Evolutionary conservation across 768 basidiomycete species (phyloP), one percentile per base, ranked within the genome.

Genomic region (Daedaleopsis nitida): DNA sequence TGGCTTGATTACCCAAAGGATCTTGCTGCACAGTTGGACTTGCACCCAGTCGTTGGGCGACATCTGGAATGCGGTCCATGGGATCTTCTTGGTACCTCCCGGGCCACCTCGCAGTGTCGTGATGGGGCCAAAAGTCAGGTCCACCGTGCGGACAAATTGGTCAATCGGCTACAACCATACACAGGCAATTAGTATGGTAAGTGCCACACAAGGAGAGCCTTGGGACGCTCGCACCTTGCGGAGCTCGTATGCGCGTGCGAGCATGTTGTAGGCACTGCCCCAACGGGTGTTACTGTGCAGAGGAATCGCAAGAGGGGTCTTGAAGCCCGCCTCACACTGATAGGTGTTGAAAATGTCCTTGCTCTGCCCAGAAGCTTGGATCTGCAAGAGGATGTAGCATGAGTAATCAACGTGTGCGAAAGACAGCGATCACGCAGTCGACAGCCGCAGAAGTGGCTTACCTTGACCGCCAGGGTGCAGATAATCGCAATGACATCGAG

Each of bases 401-500:
- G n/a, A 39, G 34, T 2, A 39, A 16, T 14, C 44, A 19, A n/a
- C n/a, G n/a, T n/a, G n/a, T n/a, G 17, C 16, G 16, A 52, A 51
- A 43, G 27, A 39, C 17, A 50, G 32, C n/a, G 14, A 45, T 9
- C 12, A n/a, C 7, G 17, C 17, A 17, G 4, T 37, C 32, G 11
- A 62, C 70, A 55, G n/a, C n/a, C n/a, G n/a, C n/a, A n/a, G n/a
- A n/a, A n/a, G n/a, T n/a, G n/a, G n/a, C n/a, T n/a, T 55, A 73
- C 72, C 66, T 75, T 76, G 66, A 75, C 66, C 0, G 69, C 67
- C 1, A 75, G 57, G 0, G 71, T 77, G 0, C 64, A 56, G 2
- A 76, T 66, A 0, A 71, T 63, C 0, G 74, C 69, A 39, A 77
- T 68, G 3, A 74, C 72, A 60, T 76, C 69, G 0, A 76, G 62